Conservation (phyloP, 768 basidiomycete genomes). For the Trametes elegans region DNA sequence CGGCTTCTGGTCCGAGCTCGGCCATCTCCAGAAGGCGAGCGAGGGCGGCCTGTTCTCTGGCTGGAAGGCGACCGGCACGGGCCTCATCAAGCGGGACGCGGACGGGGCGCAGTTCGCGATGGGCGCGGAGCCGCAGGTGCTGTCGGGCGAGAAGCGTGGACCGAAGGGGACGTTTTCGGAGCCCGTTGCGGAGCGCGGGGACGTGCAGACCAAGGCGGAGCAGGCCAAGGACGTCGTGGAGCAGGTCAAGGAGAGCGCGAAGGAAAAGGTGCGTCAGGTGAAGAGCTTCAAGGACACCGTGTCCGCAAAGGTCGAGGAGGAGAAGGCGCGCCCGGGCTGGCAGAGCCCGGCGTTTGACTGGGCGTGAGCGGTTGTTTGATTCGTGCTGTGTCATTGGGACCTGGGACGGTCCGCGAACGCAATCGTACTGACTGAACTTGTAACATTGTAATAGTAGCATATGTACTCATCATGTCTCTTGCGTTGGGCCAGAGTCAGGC, state of each 20-base stretch:
- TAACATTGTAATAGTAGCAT: no score
- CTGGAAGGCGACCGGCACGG: constrained; percentile 60
- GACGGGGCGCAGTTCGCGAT: constrained; percentile 50
- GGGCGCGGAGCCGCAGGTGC: constrained; percentile 73
- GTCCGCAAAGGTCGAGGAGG: constrained; percentile 31
- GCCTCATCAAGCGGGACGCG: constrained; percentile 54
- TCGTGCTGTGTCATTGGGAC: no score
- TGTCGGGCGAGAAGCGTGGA: constrained; percentile 65
- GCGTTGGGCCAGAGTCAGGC: no score
- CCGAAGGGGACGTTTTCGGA: constrained; percentile 57
- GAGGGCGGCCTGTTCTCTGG: constrained; percentile 38
- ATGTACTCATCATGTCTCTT: no score
- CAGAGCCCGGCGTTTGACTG: constrained; percentile 36
- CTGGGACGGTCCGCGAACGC: no score
- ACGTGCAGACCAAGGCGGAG: constrained; percentile 16
- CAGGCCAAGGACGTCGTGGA: constrained; percentile 24
- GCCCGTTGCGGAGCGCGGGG: constrained; percentile 32
- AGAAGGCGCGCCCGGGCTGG: constrained; percentile 36
- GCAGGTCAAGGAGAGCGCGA: constrained; percentile 28
- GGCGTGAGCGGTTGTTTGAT: not conserved
- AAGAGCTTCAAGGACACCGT: constrained; percentile 34
- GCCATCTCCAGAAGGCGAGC: constrained; percentile 44
- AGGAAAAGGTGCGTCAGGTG: constrained; percentile 27
- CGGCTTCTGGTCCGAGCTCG: constrained; percentile 70
- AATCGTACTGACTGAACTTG: no score